These are phyloP conservation scores for Suillus discolor DNA, from an alignment of 768 basidiomycete genomes.

Conservation along the genomic window DNA sequence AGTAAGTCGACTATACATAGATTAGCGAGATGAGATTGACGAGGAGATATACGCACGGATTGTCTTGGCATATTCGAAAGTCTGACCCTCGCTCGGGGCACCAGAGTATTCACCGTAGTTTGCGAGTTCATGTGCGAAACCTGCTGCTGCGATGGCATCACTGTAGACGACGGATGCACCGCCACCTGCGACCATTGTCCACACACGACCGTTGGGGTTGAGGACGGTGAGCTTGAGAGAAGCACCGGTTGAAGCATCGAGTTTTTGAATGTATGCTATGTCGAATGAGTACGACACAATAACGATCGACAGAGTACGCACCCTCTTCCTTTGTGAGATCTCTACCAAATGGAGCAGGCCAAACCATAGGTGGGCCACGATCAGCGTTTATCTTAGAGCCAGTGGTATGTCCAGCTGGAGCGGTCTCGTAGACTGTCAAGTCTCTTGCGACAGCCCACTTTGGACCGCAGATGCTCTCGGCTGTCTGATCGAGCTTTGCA, in stretches of 20 bases:
- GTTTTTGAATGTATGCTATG: slow-evolving; percentile 93
- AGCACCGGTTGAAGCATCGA: slow-evolving; percentile 96
- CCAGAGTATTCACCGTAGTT: slow-evolving; percentile 99
- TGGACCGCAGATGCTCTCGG: slow-evolving; percentile 95
- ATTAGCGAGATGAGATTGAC: slow-evolving; percentile 11
- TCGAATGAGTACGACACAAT: neutral
- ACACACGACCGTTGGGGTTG: slow-evolving; percentile 92
- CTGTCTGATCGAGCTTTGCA: slow-evolving; percentile 99
- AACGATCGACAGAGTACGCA: neutral
- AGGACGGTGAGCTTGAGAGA: slow-evolving; percentile 98
- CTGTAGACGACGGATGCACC: slow-evolving; percentile 74
- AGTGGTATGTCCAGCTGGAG: slow-evolving; percentile 39
- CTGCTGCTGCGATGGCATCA: slow-evolving; percentile 87
- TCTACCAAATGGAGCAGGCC: slow-evolving; percentile 95
- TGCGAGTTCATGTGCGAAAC: slow-evolving; percentile 95
- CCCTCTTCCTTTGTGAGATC: slow-evolving; percentile 95
- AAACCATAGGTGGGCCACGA: slow-evolving; percentile 97
- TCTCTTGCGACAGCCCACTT: slow-evolving; percentile 99
- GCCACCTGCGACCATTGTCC: slow-evolving; percentile 99
- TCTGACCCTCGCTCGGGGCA: slow-evolving; percentile 97
- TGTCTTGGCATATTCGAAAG: slow-evolving; percentile 99
- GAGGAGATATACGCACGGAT: slow-evolving; percentile 60
- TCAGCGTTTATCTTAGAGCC: slow-evolving; percentile 71
- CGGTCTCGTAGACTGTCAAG: slow-evolving; percentile 67
- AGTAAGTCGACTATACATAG: slow-evolving; percentile 79